Evolutionary conservation across 768 basidiomycete species (phyloP).

Genomic region (Psilocybe azurescens): DNA sequence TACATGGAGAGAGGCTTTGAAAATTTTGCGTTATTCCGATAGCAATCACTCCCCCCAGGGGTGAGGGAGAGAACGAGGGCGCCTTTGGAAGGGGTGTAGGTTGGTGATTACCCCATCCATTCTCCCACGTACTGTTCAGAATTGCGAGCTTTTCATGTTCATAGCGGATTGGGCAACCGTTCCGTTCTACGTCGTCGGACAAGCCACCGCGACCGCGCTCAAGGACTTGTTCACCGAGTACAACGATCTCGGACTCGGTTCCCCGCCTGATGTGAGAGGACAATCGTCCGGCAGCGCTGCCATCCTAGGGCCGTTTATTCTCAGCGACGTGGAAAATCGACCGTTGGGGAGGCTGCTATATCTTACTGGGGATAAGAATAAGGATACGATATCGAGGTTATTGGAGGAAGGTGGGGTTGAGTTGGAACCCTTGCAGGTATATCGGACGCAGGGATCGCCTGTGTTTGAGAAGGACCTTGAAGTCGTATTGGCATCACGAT

Average conservation of each 20-base stretch:
- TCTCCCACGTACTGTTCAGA: not conserved
- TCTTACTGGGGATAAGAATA: conserved; percentile 88
- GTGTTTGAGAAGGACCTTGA: conserved; percentile 53
- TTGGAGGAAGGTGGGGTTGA: conserved; percentile 45
- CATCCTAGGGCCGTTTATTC: conserved; percentile 67
- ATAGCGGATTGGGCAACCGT: conserved; percentile 54
- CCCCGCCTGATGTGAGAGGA: conserved; percentile 39
- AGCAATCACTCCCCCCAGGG: conserved; percentile 1
- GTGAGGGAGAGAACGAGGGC: conserved; percentile 1
- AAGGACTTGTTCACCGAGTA: conserved; percentile 31
- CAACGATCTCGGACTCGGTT: conserved; percentile 9
- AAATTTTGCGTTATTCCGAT: conserved; percentile 16
- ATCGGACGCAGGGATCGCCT: conserved; percentile 65
- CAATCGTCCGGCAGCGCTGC: conserved; percentile 70
- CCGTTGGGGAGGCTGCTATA: conserved; percentile 56
- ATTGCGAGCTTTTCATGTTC: conserved; percentile 7
- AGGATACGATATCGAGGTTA: conserved; percentile 63
- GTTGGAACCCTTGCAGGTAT: conserved; percentile 65
- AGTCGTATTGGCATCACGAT: conserved; percentile 27
- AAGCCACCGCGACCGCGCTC: conserved; percentile 60
- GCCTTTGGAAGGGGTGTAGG: conserved; percentile 15
- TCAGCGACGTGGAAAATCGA: conserved; percentile 35
- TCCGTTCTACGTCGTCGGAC: conserved; percentile 84
- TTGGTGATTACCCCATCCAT: conserved; percentile 10
- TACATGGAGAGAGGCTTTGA: conserved; percentile 61